Base-by-base conservation (phyloP, 805 yeast genomes). In the Maudiozyma barnettii region DNA sequence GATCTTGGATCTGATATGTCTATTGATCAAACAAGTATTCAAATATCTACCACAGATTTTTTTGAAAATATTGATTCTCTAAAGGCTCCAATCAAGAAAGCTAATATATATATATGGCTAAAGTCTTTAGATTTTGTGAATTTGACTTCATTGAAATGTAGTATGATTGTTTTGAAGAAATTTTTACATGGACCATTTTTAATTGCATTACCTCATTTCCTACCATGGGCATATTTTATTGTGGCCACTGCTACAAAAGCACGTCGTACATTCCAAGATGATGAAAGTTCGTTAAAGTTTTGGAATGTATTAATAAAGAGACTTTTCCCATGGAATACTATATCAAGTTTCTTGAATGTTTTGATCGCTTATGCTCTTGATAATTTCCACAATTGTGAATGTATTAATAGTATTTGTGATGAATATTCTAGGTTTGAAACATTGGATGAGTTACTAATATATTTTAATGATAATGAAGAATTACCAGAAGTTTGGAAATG, bases 401-500 rank as follows among this genome's bases (percentile, higher is more conserved):
- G 49, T 26, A 55, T 55, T 39, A 58, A 53, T 41, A 48, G 55
- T 38, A 47, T 57, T 39, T 60, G 56, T 56, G 54, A 51, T 49
- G 51, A 52, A 19, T 59, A 60, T 45, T 53, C 56, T 26, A 37
- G 47, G 3, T 51, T 57, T 22, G 42, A 37, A 53, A 53, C 55
- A 26, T 56, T 70, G n/a, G 66, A 70, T 0, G 67, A 71, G 44
- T 62, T 72, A 39, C 52, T 82, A n/a, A 67, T 71, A 4, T 61
- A 74, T 53, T 80, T 78, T 54, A 73, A 78, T 52, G 70, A 75
- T 43, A 73, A 77, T 59, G 91, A 84, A 59, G 75, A 70, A 40
- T 66, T 84, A 44, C 79, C 84, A 39, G 95, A 85, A 63, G 83
- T 81, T 19, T 84, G 90, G 90, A 81, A 81, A 59, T 80, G 89